Evolutionary conservation across 139 green algal genomes (phyloP), one percentile per base, ranked within the genome.

Genomic region (Haematococcus lacustris): DNA sequence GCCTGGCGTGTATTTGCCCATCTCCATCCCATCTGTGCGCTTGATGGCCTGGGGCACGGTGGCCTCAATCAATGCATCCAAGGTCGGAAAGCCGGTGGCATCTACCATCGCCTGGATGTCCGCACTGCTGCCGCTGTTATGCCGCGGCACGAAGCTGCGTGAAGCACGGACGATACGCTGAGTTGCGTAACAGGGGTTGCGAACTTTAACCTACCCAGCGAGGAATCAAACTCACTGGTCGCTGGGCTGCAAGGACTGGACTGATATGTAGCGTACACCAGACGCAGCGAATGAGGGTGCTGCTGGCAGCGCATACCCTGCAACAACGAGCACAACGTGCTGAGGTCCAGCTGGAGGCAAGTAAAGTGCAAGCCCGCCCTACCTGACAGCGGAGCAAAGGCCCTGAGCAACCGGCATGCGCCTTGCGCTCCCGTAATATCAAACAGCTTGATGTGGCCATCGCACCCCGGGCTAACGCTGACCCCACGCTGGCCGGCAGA

Each of bases 41-140:
- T 82, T 75, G 73, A 99, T 98, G 73, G 85, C 64, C n/a, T 79
- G 77, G 0, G 96, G 96, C 62, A 99, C 96, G 1, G 96, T 99
- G 3, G 93, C 93, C 30, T 97, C 87, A 35, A 99, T 91, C 26
- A 99, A 84, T 2, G 81, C 91, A 34, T 97, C 88, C 62, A 99
- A 68, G 60, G 71, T 88, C 2, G 83, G 43, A 79, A 97, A 99
- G 37, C 93, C 93, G 26, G 83, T 89, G 1, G 76, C 62, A 68
- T 86, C 71, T 3, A 93, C 87, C 96, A 99, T 98, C 7, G 86
- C 84, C 17, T 88, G 60, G 34, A 89, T 71, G 71, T 99, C 94
- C 2, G 76, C 83, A 0, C 83, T 34, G 0, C 74, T 90, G 62
- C 87, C 87, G 77, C 87, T 96, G 90, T 98, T 99, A 81, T 99